Conservation (phyloP, 305 asterid genomes). For the Solanum chacoense region DNA sequence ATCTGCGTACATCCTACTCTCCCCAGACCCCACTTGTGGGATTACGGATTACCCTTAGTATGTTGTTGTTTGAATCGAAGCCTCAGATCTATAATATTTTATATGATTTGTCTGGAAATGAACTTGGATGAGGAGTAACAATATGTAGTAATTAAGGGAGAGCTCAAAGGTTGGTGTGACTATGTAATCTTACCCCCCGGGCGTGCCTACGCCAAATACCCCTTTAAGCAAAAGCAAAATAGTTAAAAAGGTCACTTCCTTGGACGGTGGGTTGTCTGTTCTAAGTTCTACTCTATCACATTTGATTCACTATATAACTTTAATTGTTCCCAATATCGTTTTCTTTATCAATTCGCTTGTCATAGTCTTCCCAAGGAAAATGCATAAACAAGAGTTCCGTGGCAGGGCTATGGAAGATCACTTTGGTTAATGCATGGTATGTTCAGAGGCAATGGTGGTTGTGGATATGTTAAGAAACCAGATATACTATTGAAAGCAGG, state of each 20-base stretch:
- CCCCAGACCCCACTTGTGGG: neutral
- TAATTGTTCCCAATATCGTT: neutral
- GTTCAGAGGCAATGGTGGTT: slow-evolving; percentile 9
- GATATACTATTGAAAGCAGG: slow-evolving; percentile 5
- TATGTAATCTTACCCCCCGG: neutral
- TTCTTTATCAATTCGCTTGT: neutral
- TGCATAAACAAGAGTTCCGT: neutral
- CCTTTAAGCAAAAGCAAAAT: neutral
- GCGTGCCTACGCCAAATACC: neutral
- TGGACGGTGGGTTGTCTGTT: neutral
- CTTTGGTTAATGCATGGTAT: slow-evolving; percentile 11
- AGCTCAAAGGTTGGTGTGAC: neutral
- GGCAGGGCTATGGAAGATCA: slow-evolving; percentile 9
- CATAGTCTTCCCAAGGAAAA: neutral
- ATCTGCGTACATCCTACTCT: neutral
- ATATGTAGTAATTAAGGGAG: neutral
- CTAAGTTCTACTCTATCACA: neutral
- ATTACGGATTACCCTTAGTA: neutral
- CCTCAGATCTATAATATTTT: neutral
- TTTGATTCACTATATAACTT: neutral
- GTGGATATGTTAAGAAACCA: slow-evolving; percentile 10
- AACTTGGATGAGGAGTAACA: neutral
- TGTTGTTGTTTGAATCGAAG: neutral
- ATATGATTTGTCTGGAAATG: neutral
- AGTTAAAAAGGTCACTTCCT: neutral